phyloP scores from a whole-genome alignment of 108 stramenopile genomes.

The Skeletonema costatum region DNA sequence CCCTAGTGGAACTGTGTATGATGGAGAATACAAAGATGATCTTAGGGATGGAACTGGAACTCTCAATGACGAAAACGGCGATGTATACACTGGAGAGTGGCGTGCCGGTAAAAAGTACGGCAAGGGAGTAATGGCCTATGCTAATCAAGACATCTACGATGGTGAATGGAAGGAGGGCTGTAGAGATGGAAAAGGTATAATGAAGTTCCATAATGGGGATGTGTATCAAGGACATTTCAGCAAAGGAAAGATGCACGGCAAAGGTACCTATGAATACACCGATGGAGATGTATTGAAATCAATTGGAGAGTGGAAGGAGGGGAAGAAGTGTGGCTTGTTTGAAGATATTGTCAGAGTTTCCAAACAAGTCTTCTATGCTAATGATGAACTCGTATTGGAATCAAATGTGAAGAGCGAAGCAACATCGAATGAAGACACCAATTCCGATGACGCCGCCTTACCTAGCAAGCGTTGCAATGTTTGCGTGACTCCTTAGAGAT shows the following conservation, averaged over 20 bases:
- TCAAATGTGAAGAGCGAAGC: not conserved
- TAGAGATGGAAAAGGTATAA: not conserved
- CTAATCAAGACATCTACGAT: slow-evolving; percentile 16
- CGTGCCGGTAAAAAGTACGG: slow-evolving; percentile 35
- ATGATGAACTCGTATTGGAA: not conserved
- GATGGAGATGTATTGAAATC: slow-evolving; percentile 37
- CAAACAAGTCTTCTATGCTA: not conserved
- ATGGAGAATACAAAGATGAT: slow-evolving; percentile 50
- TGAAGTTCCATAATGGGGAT: slow-evolving; percentile 1
- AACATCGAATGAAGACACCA: not conserved
- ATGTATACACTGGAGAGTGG: slow-evolving; percentile 67
- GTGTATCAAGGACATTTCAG: slow-evolving; percentile 21
- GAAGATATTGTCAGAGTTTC: not conserved
- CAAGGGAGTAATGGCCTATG: slow-evolving; percentile 51
- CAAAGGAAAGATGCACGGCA: slow-evolving; percentile 29
- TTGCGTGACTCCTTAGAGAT: not conserved
- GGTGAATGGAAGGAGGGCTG: not conserved
- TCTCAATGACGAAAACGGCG: slow-evolving; percentile 36
- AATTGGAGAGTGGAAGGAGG: slow-evolving; percentile 53
- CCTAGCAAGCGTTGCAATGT: not conserved
- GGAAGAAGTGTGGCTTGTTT: slow-evolving; percentile 35
- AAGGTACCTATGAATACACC: slow-evolving; percentile 28
- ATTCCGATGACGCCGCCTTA: not conserved
- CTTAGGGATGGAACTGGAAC: slow-evolving; percentile 39
- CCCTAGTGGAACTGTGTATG: slow-evolving; percentile 38